Base-by-base conservation (phyloP, 345 rosid species). In the Viola odorata region DNA sequence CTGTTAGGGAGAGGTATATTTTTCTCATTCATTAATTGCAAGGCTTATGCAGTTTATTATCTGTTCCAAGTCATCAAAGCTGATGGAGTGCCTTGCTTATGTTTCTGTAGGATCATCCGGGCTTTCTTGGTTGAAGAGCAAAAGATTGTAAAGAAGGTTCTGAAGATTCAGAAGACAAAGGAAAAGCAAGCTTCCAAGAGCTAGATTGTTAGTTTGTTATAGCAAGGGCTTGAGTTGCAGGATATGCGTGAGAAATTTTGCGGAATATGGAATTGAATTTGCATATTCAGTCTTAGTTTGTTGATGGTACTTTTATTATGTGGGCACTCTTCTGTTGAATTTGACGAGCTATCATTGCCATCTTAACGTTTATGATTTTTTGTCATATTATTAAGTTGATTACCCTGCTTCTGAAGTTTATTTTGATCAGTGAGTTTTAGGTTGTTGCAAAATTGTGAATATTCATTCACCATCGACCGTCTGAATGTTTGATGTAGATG, bases 111-210 rank as follows among this genome's bases (percentile, higher is more conserved):
- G 50, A 54, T 63, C 2, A 63, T 63, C 44, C 37, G 52, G 9
- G 67, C 67, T 8, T 63, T 63, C 49, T 63, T 63, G 58, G 67
- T 63, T 14, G 67, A 54, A 36, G 60, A 63, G 60, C 67, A 63
- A 12, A 63, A 54, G 60, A 63, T 63, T 44, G 60, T 63, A 59
- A 63, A 63, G 60, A 54, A 63, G 60, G 60, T 63, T 32, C 15
- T 63, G 60, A 54, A 54, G 58, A 63, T 63, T 32, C 60, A 54
- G 53, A 63, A 63, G 53, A 32, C 67, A 8, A 53, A 62, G 51
- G 66, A 62, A 42, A 63, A 63, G 51, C 48, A 13, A 32, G n/a
- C 58, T 36, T 49, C 44, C 14, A 61, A 39, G 45, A 61, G 64
- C 14, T 61, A 37, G 9, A 61, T 3, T 44, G 38, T 16, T 37